A percentile compares a stretch with the other conserved stretches of the same genome.
These are phyloP conservation scores for Herpotrichia juniperi DNA, from an alignment of 2,329 filamentous ascomycete genomes.

Conservation along the genomic window DNA sequence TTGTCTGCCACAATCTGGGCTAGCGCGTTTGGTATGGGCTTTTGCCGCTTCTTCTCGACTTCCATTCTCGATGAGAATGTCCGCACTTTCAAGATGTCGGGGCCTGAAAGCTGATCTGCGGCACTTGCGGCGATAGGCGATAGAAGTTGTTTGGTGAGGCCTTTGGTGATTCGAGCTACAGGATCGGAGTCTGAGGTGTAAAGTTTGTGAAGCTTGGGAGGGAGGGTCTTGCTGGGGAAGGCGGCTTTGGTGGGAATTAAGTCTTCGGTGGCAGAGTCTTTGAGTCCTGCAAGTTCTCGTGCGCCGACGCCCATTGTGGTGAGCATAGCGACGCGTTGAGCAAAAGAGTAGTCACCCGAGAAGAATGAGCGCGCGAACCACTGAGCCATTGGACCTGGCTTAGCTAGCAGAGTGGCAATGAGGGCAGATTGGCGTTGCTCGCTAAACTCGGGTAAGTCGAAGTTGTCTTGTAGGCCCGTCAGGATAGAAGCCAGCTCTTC, in stretches of 20 bases:
- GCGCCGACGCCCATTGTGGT: conserved; percentile 81
- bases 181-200: conserved; percentile 65
- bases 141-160: conserved; percentile 74
- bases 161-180: conserved; percentile 71
- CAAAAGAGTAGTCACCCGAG: conserved; percentile 87
- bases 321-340: conserved; percentile 81
- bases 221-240: conserved; percentile 84
- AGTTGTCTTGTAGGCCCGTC: conserved; percentile 83
- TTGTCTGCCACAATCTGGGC: conserved; percentile 74
- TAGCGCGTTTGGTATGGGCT: conserved; percentile 75
- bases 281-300: conserved; percentile 82
- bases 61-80: conserved; percentile 83
- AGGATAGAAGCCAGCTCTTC: conserved; percentile 80
- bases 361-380: conserved; percentile 89
- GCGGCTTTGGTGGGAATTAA: conserved; percentile 47
- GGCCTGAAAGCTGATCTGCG: conserved; percentile 79
- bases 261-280: conserved; percentile 58
- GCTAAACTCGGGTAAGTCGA: conserved; percentile 75
- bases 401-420: conserved; percentile 78
- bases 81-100: conserved; percentile 83
- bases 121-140: conserved; percentile 81
- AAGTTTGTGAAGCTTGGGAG: conserved; percentile 72
- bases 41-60: conserved; percentile 64
- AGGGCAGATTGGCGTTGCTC: conserved; percentile 79
- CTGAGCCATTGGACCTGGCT: conserved; percentile 77